Conservation (phyloP, 768 basidiomycete genomes). For the Gymnopilus junonius region DNA sequence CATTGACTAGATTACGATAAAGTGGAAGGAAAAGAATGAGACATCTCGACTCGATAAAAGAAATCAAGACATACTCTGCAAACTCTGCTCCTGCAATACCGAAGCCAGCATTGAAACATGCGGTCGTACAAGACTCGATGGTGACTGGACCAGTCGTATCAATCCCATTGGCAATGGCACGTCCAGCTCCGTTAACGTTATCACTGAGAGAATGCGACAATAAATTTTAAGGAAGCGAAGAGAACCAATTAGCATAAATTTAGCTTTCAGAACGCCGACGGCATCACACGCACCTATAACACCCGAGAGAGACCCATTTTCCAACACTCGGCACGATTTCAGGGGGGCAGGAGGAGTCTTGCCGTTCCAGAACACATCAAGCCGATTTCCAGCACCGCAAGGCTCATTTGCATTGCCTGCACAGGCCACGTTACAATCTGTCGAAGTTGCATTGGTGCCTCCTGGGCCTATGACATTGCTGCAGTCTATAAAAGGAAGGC, state of each 20-base stretch:
- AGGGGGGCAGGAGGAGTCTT: constrained; percentile 59
- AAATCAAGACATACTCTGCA: constrained; percentile 35
- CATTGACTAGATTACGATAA: constrained; percentile 45
- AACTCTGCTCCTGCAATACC: constrained; percentile 44
- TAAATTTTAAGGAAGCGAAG: neutral
- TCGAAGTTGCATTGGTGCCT: constrained; percentile 43
- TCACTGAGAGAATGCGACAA: constrained; percentile 41
- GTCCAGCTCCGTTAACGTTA: constrained; percentile 45
- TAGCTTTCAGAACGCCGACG: neutral
- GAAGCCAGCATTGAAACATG: constrained; percentile 60
- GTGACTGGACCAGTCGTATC: constrained; percentile 47
- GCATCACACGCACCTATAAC: constrained; percentile 56
- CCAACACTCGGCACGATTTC: constrained; percentile 57
- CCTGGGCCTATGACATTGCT: constrained; percentile 56
- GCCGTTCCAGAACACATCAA: constrained; percentile 72
- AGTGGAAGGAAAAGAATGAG: neutral
- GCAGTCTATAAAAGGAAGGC: constrained; percentile 51
- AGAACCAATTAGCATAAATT: neutral
- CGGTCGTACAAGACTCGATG: constrained; percentile 60
- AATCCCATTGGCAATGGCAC: constrained; percentile 42
- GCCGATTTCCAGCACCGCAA: constrained; percentile 63
- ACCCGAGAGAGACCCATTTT: constrained; percentile 72
- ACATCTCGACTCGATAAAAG: neutral
- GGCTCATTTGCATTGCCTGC: constrained; percentile 58
- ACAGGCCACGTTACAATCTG: constrained; percentile 68